Conservation (phyloP, 148 eudicot species). For the Fagopyrum tataricum region DNA sequence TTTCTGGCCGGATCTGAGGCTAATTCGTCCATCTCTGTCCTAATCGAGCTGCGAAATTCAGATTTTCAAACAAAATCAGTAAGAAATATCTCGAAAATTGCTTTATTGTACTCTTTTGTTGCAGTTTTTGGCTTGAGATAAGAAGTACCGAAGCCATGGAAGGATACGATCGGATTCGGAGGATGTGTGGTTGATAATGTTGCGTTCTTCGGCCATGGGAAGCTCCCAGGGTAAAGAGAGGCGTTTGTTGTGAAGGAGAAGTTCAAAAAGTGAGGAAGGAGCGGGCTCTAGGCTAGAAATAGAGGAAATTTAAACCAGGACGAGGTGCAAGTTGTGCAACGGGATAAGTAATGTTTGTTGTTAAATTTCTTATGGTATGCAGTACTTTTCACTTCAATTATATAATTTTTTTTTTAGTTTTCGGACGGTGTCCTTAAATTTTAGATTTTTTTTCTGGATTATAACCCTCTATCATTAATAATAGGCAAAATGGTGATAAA, state of each 20-base stretch:
- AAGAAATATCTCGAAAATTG: not conserved
- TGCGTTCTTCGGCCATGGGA: slow-evolving; percentile 8
- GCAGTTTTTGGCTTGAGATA: not conserved
- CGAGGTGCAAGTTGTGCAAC: not conserved
- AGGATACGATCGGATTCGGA: slow-evolving; percentile 52
- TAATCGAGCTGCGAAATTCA: slow-evolving; percentile 44
- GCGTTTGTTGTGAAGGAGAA: not conserved
- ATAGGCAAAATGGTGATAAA: too few relatives aligned
- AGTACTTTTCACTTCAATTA: too few relatives aligned
- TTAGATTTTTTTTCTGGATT: too few relatives aligned
- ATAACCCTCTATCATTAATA: too few relatives aligned
- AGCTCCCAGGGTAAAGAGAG: not conserved
- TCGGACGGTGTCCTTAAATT: too few relatives aligned
- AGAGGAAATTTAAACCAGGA: not conserved
- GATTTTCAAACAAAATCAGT: not conserved
- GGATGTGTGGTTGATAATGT: slow-evolving; percentile 11
- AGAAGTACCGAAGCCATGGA: slow-evolving; percentile 43
- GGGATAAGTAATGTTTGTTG: too few relatives aligned
- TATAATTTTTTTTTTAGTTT: too few relatives aligned
- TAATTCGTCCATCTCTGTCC: slow-evolving; percentile 26
- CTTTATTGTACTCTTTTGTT: not conserved
- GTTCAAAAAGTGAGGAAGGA: not conserved
- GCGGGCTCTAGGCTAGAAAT: not conserved
- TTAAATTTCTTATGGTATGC: too few relatives aligned
- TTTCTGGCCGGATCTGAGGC: slow-evolving; percentile 17